Percentiles rank a stretch among this genome's conserved stretches.
Evolutionary conservation across 108 stramenopile species (phyloP).

Genomic region (Skeletonema costatum): DNA sequence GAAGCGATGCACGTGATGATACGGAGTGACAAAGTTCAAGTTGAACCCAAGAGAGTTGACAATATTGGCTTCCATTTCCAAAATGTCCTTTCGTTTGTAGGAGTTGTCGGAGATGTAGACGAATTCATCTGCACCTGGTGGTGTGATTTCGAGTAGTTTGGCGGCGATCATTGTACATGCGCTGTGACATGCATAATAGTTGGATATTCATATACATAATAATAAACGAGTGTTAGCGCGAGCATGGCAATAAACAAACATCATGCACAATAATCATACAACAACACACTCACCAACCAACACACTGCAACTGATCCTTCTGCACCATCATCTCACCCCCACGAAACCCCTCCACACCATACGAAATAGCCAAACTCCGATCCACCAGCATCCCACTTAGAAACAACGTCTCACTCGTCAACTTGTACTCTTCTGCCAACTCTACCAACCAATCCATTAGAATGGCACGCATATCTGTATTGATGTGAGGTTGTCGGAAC

Average conservation of each 20-base stretch:
- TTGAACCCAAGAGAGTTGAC: conserved; percentile 64
- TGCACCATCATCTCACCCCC: conserved; percentile 13
- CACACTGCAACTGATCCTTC: conserved; percentile 56
- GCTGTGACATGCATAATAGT: conserved; percentile 18
- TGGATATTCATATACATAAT: background rate
- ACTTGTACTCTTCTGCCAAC: conserved; percentile 72
- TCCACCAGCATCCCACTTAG: conserved; percentile 74
- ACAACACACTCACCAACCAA: conserved; percentile 59
- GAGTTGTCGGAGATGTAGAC: conserved; percentile 78
- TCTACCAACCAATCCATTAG: conserved; percentile 94
- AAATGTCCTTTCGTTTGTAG: conserved; percentile 58
- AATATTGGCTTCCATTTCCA: conserved; percentile 68
- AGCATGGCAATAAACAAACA: background rate
- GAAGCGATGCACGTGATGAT: conserved; percentile 57
- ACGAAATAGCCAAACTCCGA: conserved; percentile 58
- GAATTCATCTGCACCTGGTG: conserved; percentile 62
- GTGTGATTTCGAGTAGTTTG: conserved; percentile 69
- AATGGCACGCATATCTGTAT: conserved; percentile 76
- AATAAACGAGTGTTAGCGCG: conserved; percentile 4
- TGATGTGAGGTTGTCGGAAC: conserved; percentile 59
- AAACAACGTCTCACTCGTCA: conserved; percentile 68
- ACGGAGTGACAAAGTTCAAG: conserved; percentile 58
- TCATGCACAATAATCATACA: background rate
- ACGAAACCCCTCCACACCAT: conserved; percentile 1
- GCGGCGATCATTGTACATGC: conserved; percentile 81